Percentiles rank a stretch among this genome's conserved stretches.
Conservation (phyloP, 2,329 filamentous ascomycete genomes). For the Fusarium proliferatum region DNA sequence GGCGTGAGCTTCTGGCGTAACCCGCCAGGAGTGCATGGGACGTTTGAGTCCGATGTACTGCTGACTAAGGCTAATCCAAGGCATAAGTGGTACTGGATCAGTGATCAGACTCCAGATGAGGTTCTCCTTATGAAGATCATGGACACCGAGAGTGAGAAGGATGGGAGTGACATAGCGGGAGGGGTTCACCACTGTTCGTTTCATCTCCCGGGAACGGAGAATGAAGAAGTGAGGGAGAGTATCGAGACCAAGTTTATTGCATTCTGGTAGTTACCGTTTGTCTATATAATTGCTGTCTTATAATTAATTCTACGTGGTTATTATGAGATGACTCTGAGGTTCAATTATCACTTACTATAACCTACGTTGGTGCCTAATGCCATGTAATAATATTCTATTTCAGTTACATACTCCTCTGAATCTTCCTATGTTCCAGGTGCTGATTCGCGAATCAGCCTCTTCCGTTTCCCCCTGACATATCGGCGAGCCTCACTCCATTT, state of each 20-base stretch:
- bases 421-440: no score
- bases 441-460: no score
- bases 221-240: neutral
- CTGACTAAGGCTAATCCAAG: neutral
- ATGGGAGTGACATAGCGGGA: neutral
- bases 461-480: neutral
- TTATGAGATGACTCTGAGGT: no score
- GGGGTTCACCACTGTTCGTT: neutral
- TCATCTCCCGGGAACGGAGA: neutral
- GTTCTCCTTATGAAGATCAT: neutral
- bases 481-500: neutral
- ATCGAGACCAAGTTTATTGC: neutral
- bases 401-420: no score
- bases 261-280: neutral
- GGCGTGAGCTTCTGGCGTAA: neutral
- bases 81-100: neutral
- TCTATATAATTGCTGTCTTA: fast-evolving
- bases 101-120: neutral
- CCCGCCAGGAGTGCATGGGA: neutral
- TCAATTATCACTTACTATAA: neutral
- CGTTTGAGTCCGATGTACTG: neutral
- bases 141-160: neutral
- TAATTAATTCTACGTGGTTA: neutral
- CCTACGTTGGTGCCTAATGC: neutral
- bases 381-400: no score